Percentiles rank a stretch among this genome's conserved stretches.
These are phyloP conservation scores for Acanthamoeba sp. DNA, from an alignment of 208 protist species.

Conservation along the genomic window DNA sequence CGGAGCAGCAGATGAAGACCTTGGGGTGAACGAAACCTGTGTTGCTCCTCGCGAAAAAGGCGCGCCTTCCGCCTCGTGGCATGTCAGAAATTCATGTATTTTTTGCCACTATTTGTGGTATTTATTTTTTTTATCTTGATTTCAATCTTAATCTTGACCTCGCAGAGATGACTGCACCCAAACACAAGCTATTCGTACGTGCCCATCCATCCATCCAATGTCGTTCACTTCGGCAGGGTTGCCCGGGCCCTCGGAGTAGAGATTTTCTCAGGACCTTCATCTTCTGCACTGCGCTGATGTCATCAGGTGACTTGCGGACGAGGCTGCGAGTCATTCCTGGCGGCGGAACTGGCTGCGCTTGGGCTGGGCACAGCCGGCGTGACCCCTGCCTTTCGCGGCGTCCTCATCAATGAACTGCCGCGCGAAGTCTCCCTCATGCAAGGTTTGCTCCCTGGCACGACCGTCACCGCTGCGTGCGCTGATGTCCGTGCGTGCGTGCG, in stretches of 20 bases:
- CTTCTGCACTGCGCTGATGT: too few species aligned
- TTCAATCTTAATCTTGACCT: neutral
- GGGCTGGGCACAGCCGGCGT: neutral
- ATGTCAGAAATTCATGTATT: neutral
- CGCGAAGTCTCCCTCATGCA: neutral
- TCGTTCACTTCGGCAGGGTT: too few species aligned
- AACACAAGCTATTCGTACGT: conserved; percentile 47
- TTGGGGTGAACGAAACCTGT: too few species aligned
- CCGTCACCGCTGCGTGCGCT: neutral
- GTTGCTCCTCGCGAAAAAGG: too few species aligned
- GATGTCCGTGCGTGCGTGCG: neutral
- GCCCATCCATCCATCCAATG: too few species aligned
- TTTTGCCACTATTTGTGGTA: neutral
- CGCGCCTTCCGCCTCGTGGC: too few species aligned
- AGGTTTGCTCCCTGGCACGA: neutral
- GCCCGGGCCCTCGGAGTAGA: too few species aligned
- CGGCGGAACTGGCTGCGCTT: neutral
- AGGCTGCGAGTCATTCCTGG: conserved; percentile 6
- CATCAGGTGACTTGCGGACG: conserved; percentile 49
- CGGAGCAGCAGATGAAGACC: too few species aligned
- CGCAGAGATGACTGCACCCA: neutral
- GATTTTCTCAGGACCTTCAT: neutral
- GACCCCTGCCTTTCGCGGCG: conserved; percentile 32
- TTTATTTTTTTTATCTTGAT: neutral
- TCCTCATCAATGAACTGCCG: conserved; percentile 41